Base-by-base conservation (phyloP, 2,329 filamentous ascomycete genomes). In the Colletotrichum theobromicola region DNA sequence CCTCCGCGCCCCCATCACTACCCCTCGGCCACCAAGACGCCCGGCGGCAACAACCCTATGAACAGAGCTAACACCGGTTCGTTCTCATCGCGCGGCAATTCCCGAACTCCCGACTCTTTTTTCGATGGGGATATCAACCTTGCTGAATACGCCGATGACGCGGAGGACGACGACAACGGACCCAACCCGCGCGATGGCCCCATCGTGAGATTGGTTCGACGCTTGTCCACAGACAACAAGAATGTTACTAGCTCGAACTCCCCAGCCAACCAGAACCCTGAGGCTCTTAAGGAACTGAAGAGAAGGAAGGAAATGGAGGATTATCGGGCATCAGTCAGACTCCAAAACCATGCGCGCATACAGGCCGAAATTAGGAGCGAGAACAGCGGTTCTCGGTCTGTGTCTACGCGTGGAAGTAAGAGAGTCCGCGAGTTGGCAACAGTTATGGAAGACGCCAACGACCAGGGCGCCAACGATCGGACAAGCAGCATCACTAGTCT, bases 131-230 rank as follows among this genome's bases (percentile, higher is more conserved):
- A 67, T 28, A 65, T 61, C 37, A 37, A 46, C 50, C 42, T 50
- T 50, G 28, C 70, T 30, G 71, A 74, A 53, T 74, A 70, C 60
- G 71, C 37, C 58, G 70, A 67, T 30, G 71, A 74, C 26, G 30
- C 67, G 24, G 71, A 74, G 32, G 71, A 74, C 13, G 60, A 70
- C 26, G 58, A 57, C 21, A 28, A 70, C 21, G 66, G 60, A 82
- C 32, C 81, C 78, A 63, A 84, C 78, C 18, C 21, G 67, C 84
- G 82, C 60, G 84, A 80, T 21, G 84, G 83, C 62, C 84, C 86
- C 1, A 80, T 91, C 35, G 87, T 84, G 46, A 87, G 83, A 55
- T 79, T 90, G 18, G 83, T 85, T 70, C 84, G 84, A 58, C 87
- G 85, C 46, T 81, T 90, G 7, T 89, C 88, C 3, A 83, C 86